Percentiles rank a stretch among this genome's conserved stretches.
These are phyloP conservation scores for Floccularia luteovirens DNA, from an alignment of 768 basidiomycete genomes.

Conservation along the genomic window DNA sequence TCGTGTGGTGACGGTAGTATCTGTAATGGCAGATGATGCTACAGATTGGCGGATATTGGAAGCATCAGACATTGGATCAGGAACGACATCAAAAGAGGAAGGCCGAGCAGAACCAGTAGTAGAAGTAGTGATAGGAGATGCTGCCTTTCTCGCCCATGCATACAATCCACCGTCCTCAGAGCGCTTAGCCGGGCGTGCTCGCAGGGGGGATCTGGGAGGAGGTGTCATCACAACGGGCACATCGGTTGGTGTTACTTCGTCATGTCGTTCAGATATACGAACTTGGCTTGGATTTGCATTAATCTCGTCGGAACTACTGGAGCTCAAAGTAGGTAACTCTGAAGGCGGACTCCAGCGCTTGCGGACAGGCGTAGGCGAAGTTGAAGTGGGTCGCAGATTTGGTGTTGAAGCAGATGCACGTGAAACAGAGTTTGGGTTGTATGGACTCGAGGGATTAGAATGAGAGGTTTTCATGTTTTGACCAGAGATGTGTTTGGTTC, in stretches of 20 bases:
- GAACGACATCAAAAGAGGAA: slow-evolving; percentile 25
- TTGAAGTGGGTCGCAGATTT: slow-evolving; percentile 34
- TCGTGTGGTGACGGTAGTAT: slow-evolving; percentile 36
- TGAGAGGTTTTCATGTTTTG: slow-evolving; percentile 19
- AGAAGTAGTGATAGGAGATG: slow-evolving; percentile 19
- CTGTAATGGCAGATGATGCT: slow-evolving; percentile 54
- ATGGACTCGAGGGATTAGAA: slow-evolving; percentile 15
- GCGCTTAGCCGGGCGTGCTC: slow-evolving; percentile 24
- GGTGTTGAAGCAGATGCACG: slow-evolving; percentile 56
- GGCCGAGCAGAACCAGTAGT: slow-evolving; percentile 24
- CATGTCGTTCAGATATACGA: too few species aligned
- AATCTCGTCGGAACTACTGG: slow-evolving; percentile 47
- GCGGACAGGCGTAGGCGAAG: slow-evolving; percentile 28
- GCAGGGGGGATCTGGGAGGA: slow-evolving; percentile 45
- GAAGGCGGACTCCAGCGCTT: slow-evolving; percentile 48
- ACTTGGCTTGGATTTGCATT: not conserved
- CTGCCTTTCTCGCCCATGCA: slow-evolving; percentile 19
- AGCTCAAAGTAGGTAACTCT: slow-evolving; percentile 41
- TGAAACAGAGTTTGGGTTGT: slow-evolving; percentile 29
- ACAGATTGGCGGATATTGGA: slow-evolving; percentile 49
- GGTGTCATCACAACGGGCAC: slow-evolving; percentile 28
- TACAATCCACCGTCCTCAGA: slow-evolving; percentile 22
- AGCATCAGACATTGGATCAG: slow-evolving; percentile 17
- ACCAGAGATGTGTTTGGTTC: slow-evolving; percentile 38
- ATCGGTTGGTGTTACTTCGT: slow-evolving; percentile 28